Conservation (phyloP, 2,329 filamentous ascomycete genomes). For the Didymella pomorum region DNA sequence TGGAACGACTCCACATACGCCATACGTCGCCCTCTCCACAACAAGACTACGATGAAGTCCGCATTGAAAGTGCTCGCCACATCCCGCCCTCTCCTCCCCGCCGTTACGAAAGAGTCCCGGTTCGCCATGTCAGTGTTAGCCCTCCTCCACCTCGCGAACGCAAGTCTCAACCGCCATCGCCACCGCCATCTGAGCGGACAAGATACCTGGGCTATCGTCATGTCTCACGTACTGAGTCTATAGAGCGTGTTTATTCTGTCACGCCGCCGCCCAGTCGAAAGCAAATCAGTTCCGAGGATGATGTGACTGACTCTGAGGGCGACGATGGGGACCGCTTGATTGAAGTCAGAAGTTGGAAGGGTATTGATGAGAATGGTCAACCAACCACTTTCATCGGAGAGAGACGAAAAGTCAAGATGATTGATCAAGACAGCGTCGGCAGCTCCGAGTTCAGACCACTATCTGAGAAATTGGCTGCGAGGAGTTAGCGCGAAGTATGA, state of each 20-base stretch:
- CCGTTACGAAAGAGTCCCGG: slow-evolving; percentile 23
- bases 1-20: slow-evolving; percentile 32
- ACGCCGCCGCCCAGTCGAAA: slow-evolving; percentile 22
- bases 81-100: slow-evolving; percentile 28
- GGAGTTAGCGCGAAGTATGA: slow-evolving; percentile 18
- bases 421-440: slow-evolving; percentile 10
- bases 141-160: slow-evolving; percentile 15
- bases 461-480: slow-evolving; percentile 13
- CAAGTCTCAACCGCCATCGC: slow-evolving; percentile 9
- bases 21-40: slow-evolving; percentile 22
- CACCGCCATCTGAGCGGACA: slow-evolving; percentile 15
- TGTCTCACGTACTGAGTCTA: slow-evolving; percentile 16
- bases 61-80: slow-evolving; percentile 27
- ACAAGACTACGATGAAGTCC: slow-evolving; percentile 26
- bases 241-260: slow-evolving; percentile 18
- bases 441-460: slow-evolving; percentile 17
- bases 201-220: slow-evolving; percentile 26
- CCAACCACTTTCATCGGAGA: slow-evolving; percentile 41
- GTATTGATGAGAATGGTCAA: slow-evolving; percentile 41
- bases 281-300: slow-evolving; percentile 27
- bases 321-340: slow-evolving; percentile 27
- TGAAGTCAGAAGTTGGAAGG: slow-evolving; percentile 37
- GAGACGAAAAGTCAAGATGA: slow-evolving; percentile 19
- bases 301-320: slow-evolving; percentile 40
- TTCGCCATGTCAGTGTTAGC: slow-evolving; percentile 27